Conservation (phyloP, 2,329 filamentous ascomycete genomes). For the Lachnum nothofagi region DNA sequence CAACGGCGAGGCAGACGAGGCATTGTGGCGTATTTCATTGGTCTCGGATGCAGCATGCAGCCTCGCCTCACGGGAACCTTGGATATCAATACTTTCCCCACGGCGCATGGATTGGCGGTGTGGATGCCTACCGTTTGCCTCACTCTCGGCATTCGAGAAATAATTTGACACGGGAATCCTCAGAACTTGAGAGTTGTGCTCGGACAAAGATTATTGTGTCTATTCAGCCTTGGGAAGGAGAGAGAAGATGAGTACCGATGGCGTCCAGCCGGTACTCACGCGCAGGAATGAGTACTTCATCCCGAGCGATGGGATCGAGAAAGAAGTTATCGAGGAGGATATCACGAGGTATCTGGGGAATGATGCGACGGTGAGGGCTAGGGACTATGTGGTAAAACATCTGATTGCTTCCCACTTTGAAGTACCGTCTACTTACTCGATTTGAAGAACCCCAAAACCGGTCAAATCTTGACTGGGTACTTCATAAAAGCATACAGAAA, state of each 20-base stretch:
- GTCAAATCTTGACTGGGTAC: slow-evolving; percentile 62
- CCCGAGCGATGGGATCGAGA: not conserved
- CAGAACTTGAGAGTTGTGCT: not conserved
- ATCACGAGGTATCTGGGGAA: not conserved
- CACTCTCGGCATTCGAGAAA: not conserved
- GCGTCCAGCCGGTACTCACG: not conserved
- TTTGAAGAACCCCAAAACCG: slow-evolving; percentile 45
- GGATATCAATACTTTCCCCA: not conserved
- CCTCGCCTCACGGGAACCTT: not conserved
- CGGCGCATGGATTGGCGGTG: not conserved
- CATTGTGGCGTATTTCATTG: not conserved
- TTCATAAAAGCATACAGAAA: slow-evolving; percentile 72
- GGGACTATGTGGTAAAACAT: not conserved
- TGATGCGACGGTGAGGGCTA: not conserved
- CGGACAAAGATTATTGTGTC: not conserved
- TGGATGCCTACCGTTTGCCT: not conserved
- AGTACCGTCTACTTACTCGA: too few species aligned
- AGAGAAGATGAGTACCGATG: not conserved
- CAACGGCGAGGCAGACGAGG: not conserved
- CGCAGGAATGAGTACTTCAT: not conserved
- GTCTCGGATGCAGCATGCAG: not conserved
- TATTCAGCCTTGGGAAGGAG: not conserved
- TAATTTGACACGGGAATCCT: not conserved
- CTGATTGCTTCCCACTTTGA: not conserved
- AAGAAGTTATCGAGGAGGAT: not conserved